Evolutionary conservation across 169 alveolate species (phyloP).

Genomic region (Besnoitia besnoiti): DNA sequence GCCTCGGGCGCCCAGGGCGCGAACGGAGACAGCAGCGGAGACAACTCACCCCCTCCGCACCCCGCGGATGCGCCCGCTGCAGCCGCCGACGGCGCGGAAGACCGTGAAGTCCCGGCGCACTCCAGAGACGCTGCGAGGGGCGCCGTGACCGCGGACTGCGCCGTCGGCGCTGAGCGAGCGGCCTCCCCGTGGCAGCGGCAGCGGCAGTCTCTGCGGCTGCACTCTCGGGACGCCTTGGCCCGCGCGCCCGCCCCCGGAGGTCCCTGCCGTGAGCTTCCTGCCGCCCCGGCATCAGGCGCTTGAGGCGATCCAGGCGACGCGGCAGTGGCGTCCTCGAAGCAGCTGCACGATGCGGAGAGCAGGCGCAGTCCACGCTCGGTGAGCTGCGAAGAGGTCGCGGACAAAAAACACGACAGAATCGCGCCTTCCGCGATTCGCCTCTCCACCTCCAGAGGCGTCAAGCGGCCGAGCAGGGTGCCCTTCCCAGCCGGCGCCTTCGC

Average conservation of each 20-base stretch:
- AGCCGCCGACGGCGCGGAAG: no score
- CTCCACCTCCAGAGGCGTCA: not conserved
- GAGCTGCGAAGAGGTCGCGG: slow-evolving; percentile 7
- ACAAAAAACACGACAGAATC: not conserved
- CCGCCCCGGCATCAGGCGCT: not conserved
- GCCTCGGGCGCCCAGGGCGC: not conserved
- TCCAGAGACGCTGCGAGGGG: no score
- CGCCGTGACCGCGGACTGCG: no score
- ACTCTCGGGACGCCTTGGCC: not conserved
- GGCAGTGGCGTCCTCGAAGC: not conserved
- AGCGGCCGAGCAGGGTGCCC: not conserved
- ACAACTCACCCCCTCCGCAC: no score
- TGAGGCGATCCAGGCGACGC: not conserved
- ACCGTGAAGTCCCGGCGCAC: no score
- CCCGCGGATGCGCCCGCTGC: no score
- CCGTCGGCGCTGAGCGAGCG: no score
- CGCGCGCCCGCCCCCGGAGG: not conserved
- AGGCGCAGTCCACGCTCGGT: slow-evolving; percentile 11
- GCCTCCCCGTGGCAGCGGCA: slow-evolving; percentile 20
- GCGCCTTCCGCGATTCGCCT: not conserved
- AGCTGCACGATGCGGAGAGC: slow-evolving; percentile 19
- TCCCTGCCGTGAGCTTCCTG: not conserved
- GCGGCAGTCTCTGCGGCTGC: not conserved
- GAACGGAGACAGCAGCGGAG: not conserved
- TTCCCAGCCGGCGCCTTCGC: not conserved